These are phyloP conservation scores for Colletotrichum graminicola DNA, from an alignment of 2,329 filamentous ascomycete species.

Conservation along the genomic window DNA sequence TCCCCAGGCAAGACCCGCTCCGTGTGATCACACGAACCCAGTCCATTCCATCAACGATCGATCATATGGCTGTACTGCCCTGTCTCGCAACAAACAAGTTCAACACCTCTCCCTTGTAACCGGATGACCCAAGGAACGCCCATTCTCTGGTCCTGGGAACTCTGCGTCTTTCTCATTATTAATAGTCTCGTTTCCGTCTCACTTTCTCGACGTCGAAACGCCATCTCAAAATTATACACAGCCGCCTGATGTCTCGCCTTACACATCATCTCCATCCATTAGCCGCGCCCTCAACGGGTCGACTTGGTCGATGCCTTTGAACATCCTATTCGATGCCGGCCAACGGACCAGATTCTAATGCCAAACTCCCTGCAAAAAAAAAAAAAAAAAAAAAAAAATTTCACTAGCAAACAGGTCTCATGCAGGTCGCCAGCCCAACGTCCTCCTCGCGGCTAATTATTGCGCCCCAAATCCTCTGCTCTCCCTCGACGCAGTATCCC, in stretches of 20 bases:
- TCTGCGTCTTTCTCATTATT: not conserved
- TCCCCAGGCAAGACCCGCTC: not conserved
- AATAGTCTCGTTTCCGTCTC: not conserved
- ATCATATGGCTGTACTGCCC: not conserved
- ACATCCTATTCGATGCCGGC: not conserved
- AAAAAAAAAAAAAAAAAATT: too few species aligned
- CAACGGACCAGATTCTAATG: too few species aligned
- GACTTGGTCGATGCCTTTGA: not conserved
- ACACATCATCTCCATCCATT: not conserved
- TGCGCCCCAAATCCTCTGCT: conserved; percentile 58
- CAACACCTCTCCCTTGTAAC: not conserved
- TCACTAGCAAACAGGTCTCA: not conserved
- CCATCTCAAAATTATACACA: not conserved
- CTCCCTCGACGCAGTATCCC: conserved; percentile 57
- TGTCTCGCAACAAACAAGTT: not conserved
- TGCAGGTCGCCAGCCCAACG: conserved; percentile 54
- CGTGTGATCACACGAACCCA: not conserved
- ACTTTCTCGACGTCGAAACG: conserved; percentile 2
- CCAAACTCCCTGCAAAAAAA: too few species aligned
- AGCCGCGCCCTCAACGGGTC: not conserved
- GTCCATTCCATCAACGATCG: not conserved
- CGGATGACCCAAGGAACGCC: not conserved
- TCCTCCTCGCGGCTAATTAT: conserved; percentile 57
- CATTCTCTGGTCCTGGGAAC: not conserved
- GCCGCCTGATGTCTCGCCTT: not conserved